Percentiles rank a stretch among this genome's conserved stretches.
Evolutionary conservation across 345 rosid species (phyloP).

Genomic region (Citrus trifoliata): DNA sequence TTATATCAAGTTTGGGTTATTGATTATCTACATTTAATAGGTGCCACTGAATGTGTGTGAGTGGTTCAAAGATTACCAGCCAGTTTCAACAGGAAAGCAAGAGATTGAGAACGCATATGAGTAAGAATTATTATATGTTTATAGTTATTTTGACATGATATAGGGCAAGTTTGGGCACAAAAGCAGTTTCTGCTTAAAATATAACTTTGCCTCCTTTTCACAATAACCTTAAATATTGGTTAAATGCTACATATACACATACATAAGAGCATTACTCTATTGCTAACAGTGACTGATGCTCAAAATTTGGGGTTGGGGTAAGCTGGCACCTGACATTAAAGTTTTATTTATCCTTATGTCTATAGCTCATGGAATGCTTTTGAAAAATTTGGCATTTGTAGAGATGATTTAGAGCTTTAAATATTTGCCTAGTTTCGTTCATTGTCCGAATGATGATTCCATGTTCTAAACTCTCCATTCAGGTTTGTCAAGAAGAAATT

Average conservation of each 20-base stretch:
- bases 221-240: neutral
- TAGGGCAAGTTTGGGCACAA: neutral
- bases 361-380: neutral
- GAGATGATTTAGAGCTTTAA: neutral
- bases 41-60: constrained; percentile 84
- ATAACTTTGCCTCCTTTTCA: neutral
- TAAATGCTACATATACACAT: neutral
- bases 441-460: neutral
- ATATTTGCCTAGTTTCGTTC: neutral
- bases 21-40: constrained; percentile 32
- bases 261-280: neutral
- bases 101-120: constrained; percentile 95
- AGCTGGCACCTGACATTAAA: neutral
- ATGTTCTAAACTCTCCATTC: constrained; percentile 6
- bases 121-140: constrained; percentile 42
- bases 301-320: neutral
- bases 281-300: neutral
- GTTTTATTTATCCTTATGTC: neutral
- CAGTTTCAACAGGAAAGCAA: constrained; percentile 82
- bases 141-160: neutral
- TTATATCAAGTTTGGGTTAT: neutral
- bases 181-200: neutral
- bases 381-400: neutral
- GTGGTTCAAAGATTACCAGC: constrained; percentile 97
- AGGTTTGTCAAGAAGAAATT: constrained; percentile 98